Conservation (phyloP, 1,139 yeast genomes). For the Pichia norvegensis region DNA sequence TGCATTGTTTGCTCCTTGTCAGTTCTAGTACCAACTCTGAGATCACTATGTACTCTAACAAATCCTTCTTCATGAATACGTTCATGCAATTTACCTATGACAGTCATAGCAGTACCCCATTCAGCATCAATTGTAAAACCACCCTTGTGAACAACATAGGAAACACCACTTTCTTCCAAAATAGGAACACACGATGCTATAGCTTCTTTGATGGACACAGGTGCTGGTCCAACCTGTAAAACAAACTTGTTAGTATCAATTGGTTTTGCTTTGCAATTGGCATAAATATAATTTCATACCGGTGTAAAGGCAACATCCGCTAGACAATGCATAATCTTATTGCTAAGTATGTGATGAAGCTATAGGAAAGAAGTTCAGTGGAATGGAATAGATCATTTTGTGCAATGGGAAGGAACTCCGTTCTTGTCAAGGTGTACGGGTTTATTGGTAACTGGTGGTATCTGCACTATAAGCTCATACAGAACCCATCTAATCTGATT, state of each 20-base stretch:
- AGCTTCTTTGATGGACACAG: constrained; percentile 4
- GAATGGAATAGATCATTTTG: too few relatives aligned
- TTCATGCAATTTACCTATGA: constrained; percentile 71
- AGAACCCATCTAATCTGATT: too few relatives aligned
- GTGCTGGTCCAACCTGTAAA: constrained; percentile 5
- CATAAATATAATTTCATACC: constrained; percentile 33
- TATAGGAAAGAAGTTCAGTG: too few relatives aligned
- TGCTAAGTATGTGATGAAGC: too few relatives aligned
- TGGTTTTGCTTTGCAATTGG: too few relatives aligned
- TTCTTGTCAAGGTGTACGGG: not conserved
- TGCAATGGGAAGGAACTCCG: not conserved
- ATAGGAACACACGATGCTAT: constrained; percentile 1
- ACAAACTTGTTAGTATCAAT: not conserved
- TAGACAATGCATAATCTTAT: constrained; percentile 47
- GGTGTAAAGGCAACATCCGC: constrained; percentile 82
- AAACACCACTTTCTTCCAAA: constrained; percentile 4
- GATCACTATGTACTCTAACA: constrained; percentile 71
- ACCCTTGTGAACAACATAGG: constrained; percentile 8
- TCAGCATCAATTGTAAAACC: constrained; percentile 88
- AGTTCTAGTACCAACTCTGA: constrained; percentile 68
- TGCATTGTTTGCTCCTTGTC: constrained; percentile 65
- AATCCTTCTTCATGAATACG: constrained; percentile 58
- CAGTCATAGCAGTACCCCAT: constrained; percentile 72
- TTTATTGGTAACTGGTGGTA: too few relatives aligned
- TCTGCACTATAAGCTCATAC: too few relatives aligned